Percentiles rank a stretch among this genome's conserved stretches.
These are phyloP conservation scores for Escovopsis sp. DNA, from an alignment of 2,329 filamentous ascomycete species.

Conservation along the genomic window DNA sequence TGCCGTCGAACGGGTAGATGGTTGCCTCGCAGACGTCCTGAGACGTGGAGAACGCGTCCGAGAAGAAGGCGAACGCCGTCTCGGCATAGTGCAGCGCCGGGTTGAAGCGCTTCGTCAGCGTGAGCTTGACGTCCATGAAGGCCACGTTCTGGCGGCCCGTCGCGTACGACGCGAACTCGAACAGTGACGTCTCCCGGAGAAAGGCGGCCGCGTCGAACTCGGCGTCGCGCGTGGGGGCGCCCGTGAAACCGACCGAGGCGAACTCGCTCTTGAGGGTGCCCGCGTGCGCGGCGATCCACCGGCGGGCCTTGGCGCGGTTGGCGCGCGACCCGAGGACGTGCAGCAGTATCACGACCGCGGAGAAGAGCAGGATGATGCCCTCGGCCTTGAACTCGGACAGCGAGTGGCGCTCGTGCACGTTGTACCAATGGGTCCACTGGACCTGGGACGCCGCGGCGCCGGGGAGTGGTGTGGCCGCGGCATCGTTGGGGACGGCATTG, in stretches of 20 bases:
- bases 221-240: constrained; percentile 33
- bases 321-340: constrained; percentile 67
- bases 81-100: constrained; percentile 50
- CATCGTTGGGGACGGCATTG: constrained; percentile 42
- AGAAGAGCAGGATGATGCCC: constrained; percentile 61
- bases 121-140: constrained; percentile 74
- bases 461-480: constrained; percentile 30
- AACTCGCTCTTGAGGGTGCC: constrained; percentile 66
- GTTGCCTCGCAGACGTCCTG: constrained; percentile 61
- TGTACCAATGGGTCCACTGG: constrained; percentile 92
- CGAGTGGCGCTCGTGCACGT: constrained; percentile 79
- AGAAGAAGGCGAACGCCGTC: constrained; percentile 54
- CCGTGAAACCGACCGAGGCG: constrained; percentile 67
- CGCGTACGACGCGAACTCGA: constrained; percentile 76
- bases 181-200: constrained; percentile 73
- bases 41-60: constrained; percentile 58
- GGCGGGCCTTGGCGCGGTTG: constrained; percentile 66
- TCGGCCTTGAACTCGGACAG: constrained; percentile 77
- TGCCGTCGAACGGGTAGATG: constrained; percentile 82
- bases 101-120: constrained; percentile 75
- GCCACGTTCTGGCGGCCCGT: constrained; percentile 87
- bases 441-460: constrained; percentile 28
- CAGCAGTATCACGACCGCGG: constrained; percentile 58
- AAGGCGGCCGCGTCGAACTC: constrained; percentile 27
- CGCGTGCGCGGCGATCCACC: constrained; percentile 65